Conservation (phyloP, 805 yeast genomes). For the Cyberlindnera sargentensis region DNA sequence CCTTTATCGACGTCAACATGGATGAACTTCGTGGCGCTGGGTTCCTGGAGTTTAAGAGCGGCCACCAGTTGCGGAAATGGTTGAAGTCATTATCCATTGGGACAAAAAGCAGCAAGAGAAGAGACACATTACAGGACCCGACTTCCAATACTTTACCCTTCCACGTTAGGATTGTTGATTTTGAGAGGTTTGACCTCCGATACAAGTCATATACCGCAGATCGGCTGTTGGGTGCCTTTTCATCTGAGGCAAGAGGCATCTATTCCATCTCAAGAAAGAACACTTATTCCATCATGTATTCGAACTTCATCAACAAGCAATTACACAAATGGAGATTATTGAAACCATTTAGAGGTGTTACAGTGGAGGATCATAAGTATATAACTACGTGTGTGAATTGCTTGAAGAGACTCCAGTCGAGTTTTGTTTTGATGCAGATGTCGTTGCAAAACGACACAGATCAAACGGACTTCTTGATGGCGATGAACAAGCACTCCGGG, state of each 20-base stretch:
- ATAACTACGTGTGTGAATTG: conserved; percentile 15
- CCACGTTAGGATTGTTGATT: conserved; percentile 15
- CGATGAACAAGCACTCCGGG: conserved; percentile 15
- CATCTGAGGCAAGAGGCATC: neutral
- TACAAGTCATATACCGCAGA: neutral
- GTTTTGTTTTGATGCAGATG: conserved; percentile 11
- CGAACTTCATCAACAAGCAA: conserved; percentile 7
- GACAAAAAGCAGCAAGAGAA: neutral
- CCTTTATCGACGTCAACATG: conserved; percentile 6
- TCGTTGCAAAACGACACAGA: conserved; percentile 3
- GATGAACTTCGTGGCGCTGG: conserved; percentile 1
- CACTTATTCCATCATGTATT: conserved; percentile 7
- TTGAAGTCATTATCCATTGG: conserved; percentile 1
- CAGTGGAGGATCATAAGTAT: conserved; percentile 1
- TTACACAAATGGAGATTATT: conserved; percentile 17
- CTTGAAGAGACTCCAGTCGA: conserved; percentile 9
- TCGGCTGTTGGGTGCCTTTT: neutral
- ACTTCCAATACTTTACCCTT: conserved; percentile 1
- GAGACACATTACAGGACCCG: neutral
- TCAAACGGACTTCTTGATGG: conserved; percentile 11
- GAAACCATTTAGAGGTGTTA: conserved; percentile 14
- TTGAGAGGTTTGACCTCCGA: conserved; percentile 16
- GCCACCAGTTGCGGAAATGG: conserved; percentile 5
- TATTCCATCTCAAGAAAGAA: neutral
- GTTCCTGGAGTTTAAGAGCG: conserved; percentile 5